Percentiles rank a stretch among this genome's conserved stretches.
Evolutionary conservation across 148 eudicot species (phyloP).

Genomic region (Nyssa sinensis): DNA sequence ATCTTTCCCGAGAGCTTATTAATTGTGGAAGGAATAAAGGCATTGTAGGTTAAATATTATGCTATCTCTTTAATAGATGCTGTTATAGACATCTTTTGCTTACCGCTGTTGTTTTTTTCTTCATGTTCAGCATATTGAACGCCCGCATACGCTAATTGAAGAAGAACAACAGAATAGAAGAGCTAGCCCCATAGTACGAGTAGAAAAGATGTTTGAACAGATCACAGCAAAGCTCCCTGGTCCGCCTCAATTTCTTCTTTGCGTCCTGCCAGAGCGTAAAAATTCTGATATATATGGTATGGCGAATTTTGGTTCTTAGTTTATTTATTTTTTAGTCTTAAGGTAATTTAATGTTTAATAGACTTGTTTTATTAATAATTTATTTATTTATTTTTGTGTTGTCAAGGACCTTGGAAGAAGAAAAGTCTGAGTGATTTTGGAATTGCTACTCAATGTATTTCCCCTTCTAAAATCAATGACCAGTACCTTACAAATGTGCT

Average conservation of each 20-base stretch:
- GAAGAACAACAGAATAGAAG: constrained; percentile 63
- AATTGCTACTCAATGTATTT: constrained; percentile 77
- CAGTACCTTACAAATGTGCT: constrained; percentile 91
- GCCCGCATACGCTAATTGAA: constrained; percentile 70
- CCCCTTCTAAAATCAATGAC: constrained; percentile 75
- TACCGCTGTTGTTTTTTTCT: constrained; percentile 10
- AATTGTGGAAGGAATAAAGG: constrained; percentile 73
- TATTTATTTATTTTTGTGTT: constrained; percentile 10
- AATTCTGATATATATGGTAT: constrained; percentile 78
- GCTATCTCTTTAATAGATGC: not conserved
- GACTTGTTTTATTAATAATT: no score
- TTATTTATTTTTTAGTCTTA: constrained; percentile 4
- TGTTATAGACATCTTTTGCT: not conserved
- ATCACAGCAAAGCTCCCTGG: constrained; percentile 71
- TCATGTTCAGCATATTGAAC: constrained; percentile 50
- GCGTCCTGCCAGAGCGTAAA: constrained; percentile 84
- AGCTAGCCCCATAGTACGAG: constrained; percentile 56
- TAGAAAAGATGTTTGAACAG: constrained; percentile 76
- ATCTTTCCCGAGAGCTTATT: constrained; percentile 61
- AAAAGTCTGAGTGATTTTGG: constrained; percentile 69
- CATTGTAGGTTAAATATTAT: constrained; percentile 49
- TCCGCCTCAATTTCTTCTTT: constrained; percentile 74
- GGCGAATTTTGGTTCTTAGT: not conserved
- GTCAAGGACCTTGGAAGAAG: constrained; percentile 90
- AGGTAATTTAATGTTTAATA: not conserved